Evolutionary conservation across 352 stramenopile species (phyloP).

Genomic region (Elongisporangium prolatum): DNA sequence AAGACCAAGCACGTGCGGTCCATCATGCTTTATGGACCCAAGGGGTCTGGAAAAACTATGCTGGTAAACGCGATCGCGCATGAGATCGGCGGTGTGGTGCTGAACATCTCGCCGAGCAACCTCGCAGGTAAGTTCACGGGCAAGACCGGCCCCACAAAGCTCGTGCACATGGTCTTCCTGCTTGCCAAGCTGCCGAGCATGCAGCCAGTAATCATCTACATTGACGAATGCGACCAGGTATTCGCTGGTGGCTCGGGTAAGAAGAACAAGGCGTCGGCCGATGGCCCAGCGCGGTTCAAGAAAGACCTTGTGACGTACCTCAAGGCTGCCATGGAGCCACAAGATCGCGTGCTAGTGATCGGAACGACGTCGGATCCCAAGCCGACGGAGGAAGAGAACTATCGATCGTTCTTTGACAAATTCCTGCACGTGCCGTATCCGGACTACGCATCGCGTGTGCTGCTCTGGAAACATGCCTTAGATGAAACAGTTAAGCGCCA

Average conservation of each 20-base stretch:
- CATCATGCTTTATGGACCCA: conserved; percentile 93
- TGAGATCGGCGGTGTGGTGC: conserved; percentile 90
- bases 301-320: conserved; percentile 93
- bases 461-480: conserved; percentile 88
- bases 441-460: conserved; percentile 86
- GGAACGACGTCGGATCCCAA: conserved; percentile 85
- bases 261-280: conserved; percentile 74
- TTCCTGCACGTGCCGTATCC: conserved; percentile 91
- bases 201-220: conserved; percentile 92
- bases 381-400: conserved; percentile 80
- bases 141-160: conserved; percentile 89
- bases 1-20: conserved; percentile 78
- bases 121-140: conserved; percentile 92
- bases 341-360: conserved; percentile 91
- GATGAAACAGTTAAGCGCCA: conserved; percentile 38
- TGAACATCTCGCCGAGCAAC: conserved; percentile 92
- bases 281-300: conserved; percentile 86
- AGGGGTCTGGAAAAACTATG: conserved; percentile 91
- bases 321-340: conserved; percentile 81
- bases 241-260: conserved; percentile 70
- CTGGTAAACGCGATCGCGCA: conserved; percentile 90
- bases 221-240: conserved; percentile 91
- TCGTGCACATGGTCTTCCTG: conserved; percentile 93
- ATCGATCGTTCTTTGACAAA: conserved; percentile 91
- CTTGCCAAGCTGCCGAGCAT: conserved; percentile 84